These are phyloP conservation scores for Sugiyamaella chiloensis DNA, from an alignment of 805 yeast species.

Conservation along the genomic window DNA sequence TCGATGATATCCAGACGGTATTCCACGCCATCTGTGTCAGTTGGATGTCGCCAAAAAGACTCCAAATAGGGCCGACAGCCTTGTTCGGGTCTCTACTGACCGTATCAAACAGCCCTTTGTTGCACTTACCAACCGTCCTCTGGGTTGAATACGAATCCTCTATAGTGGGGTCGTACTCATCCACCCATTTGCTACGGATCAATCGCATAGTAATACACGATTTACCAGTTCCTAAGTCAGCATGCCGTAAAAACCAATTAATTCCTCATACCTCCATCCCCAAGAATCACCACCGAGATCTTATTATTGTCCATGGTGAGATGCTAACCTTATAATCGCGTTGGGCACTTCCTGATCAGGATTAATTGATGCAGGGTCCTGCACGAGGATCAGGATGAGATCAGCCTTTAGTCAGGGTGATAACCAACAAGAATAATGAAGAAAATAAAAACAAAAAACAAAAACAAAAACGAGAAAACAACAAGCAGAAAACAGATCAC, in stretches of 20 bases:
- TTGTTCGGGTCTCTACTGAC: too few relatives aligned
- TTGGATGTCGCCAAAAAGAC: too few relatives aligned
- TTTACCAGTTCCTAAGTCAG: conserved; percentile 26
- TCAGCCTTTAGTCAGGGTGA: too few relatives aligned
- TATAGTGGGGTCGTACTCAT: conserved; percentile 36
- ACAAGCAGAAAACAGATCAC: too few relatives aligned
- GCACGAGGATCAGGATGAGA: not conserved
- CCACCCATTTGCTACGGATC: conserved; percentile 35
- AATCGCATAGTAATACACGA: conserved; percentile 35
- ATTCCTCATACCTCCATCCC: conserved; percentile 32
- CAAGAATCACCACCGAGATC: conserved; percentile 32
- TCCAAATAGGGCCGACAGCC: not conserved
- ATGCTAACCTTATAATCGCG: conserved; percentile 5
- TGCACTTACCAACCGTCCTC: conserved; percentile 20
- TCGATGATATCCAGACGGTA: conserved; percentile 61
- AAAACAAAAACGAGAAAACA: too few relatives aligned
- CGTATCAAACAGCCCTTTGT: not conserved
- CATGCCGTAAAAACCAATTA: not conserved
- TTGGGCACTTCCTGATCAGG: conserved; percentile 5
- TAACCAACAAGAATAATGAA: too few relatives aligned
- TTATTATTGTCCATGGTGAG: conserved; percentile 16
- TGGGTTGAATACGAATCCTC: conserved; percentile 27
- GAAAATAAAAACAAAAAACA: too few relatives aligned
- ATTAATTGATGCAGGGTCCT: not conserved
- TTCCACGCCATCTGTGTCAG: conserved; percentile 47